These are phyloP conservation scores for Taphrina populina DNA, from an alignment of 1,139 yeast genomes.

Conservation along the genomic window DNA sequence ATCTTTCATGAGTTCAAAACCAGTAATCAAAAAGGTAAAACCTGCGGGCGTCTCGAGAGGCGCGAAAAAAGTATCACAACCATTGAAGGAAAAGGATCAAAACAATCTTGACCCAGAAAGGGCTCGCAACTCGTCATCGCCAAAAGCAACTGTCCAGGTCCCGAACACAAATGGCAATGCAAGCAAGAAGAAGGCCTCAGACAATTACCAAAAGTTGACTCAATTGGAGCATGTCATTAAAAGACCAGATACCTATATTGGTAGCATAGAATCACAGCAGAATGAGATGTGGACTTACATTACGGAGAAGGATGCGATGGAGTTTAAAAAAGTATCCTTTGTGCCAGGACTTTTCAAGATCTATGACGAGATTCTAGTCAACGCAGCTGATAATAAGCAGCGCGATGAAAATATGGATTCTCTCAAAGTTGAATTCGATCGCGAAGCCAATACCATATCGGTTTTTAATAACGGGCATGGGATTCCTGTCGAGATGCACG, in stretches of 20 bases:
- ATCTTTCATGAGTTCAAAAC: conserved; percentile 2
- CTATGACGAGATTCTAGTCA: conserved; percentile 94
- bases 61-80: background rate
- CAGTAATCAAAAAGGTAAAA: conserved; percentile 34
- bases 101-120: conserved; percentile 11
- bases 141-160: conserved; percentile 33
- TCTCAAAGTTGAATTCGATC: conserved; percentile 74
- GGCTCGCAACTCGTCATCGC: conserved; percentile 34
- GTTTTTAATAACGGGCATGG: conserved; percentile 94
- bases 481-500: conserved; percentile 91
- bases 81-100: background rate
- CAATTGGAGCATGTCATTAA: conserved; percentile 94
- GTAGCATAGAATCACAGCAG: conserved; percentile 82
- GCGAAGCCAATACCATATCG: conserved; percentile 69
- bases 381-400: conserved; percentile 97
- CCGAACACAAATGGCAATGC: background rate
- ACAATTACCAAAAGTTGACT: conserved; percentile 79
- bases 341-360: conserved; percentile 97
- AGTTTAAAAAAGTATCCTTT: conserved; percentile 57
- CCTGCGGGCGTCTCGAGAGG: conserved; percentile 17
- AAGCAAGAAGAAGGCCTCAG: conserved; percentile 55
- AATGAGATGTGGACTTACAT: conserved; percentile 85
- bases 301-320: conserved; percentile 69
- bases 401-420: conserved; percentile 88
- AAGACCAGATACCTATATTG: conserved; percentile 97